Conservation (phyloP, 192 early-diverging fungal species). For the Dimargaris cristalligena region DNA sequence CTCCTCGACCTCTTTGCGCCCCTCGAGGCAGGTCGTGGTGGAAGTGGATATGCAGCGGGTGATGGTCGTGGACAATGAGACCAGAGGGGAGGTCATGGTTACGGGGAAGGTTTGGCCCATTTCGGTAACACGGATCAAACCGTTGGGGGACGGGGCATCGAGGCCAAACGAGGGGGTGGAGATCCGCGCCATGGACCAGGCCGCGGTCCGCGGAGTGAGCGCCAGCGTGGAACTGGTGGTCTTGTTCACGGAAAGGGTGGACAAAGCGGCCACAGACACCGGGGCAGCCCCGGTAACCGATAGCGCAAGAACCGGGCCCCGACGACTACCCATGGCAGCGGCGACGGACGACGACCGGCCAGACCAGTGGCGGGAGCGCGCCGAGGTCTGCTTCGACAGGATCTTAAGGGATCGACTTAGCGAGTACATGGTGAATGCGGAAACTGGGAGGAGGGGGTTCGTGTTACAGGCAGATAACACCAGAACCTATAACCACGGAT, state of each 20-base stretch:
- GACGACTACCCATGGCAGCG: neutral
- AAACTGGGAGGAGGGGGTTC: neutral
- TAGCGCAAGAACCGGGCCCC: neutral
- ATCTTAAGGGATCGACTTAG: neutral
- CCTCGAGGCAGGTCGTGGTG: neutral
- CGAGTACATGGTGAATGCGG: constrained; percentile 4
- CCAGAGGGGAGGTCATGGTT: neutral
- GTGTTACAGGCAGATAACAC: no score
- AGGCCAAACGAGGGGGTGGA: no score
- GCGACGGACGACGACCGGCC: neutral
- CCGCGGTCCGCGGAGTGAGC: no score
- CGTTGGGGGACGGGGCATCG: neutral
- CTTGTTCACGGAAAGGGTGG: neutral
- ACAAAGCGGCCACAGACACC: neutral
- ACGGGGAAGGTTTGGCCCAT: constrained; percentile 5
- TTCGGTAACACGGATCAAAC: neutral
- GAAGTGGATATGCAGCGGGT: constrained; percentile 2
- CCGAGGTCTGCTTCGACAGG: neutral
- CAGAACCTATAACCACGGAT: no score
- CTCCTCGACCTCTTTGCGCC: neutral
- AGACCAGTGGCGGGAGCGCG: neutral
- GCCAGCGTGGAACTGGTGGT: neutral
- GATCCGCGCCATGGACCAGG: no score
- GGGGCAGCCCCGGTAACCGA: neutral
- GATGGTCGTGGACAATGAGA: neutral